These are phyloP conservation scores for Rhodotorula sp. DNA, from an alignment of 1,284 basidiomycete genomes.

Conservation along the genomic window DNA sequence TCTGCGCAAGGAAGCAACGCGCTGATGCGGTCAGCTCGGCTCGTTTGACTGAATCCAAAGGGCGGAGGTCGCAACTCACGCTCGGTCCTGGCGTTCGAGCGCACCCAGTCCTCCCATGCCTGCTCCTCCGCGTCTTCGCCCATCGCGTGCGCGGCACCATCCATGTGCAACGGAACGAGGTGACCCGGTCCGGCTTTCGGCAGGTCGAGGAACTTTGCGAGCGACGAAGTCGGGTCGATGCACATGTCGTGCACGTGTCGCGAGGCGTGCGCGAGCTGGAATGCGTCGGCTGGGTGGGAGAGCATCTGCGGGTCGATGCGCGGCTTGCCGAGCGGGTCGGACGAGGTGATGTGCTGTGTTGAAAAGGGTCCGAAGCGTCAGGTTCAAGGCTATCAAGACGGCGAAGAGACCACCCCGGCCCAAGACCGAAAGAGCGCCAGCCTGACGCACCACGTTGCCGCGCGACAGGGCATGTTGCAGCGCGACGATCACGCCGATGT, in stretches of 20 bases:
- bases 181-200: background rate
- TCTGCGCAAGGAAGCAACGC: background rate
- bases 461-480: slow-evolving; percentile 64
- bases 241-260: slow-evolving; percentile 23
- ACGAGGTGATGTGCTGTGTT: slow-evolving; percentile 55
- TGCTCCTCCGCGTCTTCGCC: background rate
- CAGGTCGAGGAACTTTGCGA: slow-evolving; percentile 5
- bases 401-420: too few species aligned
- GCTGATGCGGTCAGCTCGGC: background rate
- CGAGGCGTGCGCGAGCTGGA: slow-evolving; percentile 43
- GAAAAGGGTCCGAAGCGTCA: background rate
- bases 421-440: too few species aligned
- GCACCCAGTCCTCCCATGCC: slow-evolving; percentile 4
- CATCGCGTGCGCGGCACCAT: background rate
- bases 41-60: too few species aligned
- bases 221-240: background rate
- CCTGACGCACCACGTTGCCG: slow-evolving; percentile 49
- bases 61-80: background rate
- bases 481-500: slow-evolving; percentile 62
- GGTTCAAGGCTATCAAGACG: background rate
- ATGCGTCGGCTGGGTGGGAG: slow-evolving; percentile 41
- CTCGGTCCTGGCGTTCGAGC: slow-evolving; percentile 4
- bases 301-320: slow-evolving; percentile 66
- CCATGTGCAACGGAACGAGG: background rate
- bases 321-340: slow-evolving; percentile 60